Conservation (phyloP, 306 rosid species). For the Pyrus bretschneideri region DNA sequence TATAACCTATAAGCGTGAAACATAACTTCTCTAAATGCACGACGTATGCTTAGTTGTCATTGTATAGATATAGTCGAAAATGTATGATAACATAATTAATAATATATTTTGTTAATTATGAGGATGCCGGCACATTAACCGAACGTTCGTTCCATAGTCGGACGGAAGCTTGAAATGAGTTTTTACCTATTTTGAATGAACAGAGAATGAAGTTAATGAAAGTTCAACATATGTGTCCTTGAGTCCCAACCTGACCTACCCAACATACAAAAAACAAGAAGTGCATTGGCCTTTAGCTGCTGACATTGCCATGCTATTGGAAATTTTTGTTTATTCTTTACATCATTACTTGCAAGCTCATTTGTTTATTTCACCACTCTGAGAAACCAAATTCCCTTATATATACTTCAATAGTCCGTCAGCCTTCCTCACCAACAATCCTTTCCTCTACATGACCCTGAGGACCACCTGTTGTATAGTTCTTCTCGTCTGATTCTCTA, state of each 20-base stretch:
- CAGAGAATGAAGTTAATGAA: not conserved
- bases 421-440: constrained; percentile 6
- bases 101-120: too few relatives aligned
- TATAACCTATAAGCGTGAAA: not conserved
- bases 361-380: not conserved
- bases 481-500: not conserved
- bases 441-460: not conserved
- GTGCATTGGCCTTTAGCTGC: not conserved
- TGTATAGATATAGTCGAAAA: too few relatives aligned
- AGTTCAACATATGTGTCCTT: not conserved
- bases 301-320: constrained; percentile 9
- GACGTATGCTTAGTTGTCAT: not conserved
- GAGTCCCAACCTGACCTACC: constrained; percentile 8
- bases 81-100: too few relatives aligned
- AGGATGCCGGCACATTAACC: not conserved
- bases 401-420: constrained; percentile 11
- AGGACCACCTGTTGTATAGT: not conserved
- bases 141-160: not conserved
- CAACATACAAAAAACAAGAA: not conserved
- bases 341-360: not conserved
- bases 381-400: constrained; percentile 10
- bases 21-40: not conserved
- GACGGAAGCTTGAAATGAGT: not conserved
- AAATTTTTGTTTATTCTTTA: not conserved
- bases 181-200: not conserved